Conservation (phyloP, 495 filamentous ascomycete genomes). For the Talaromyces adpressus region DNA sequence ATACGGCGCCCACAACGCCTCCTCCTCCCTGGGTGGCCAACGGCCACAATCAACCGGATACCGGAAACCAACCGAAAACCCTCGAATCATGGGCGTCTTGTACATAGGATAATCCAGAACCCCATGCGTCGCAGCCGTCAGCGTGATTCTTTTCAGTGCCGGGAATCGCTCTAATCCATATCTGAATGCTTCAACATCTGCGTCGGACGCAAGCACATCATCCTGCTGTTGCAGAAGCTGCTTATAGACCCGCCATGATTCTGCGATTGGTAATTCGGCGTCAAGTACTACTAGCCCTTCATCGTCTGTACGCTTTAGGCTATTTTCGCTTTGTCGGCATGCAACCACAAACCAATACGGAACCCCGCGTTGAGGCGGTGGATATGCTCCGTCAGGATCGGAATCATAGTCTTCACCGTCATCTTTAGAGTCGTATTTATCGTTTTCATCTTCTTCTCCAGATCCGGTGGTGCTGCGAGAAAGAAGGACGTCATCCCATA, state of each 20-base stretch:
- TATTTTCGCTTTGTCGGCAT: too few species aligned
- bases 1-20: neutral
- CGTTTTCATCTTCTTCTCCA: too few species aligned
- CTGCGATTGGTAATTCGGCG: neutral
- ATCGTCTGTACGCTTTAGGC: too few species aligned
- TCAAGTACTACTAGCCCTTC: too few species aligned
- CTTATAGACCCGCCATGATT: conserved; percentile 16
- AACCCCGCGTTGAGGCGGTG: too few species aligned
- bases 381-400: neutral
- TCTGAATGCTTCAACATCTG: conserved; percentile 16
- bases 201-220: conserved; percentile 12
- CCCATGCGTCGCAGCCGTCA: conserved; percentile 25
- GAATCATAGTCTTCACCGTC: neutral
- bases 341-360: too few species aligned
- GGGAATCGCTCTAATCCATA: conserved; percentile 21
- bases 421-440: neutral
- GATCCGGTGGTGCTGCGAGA: neutral
- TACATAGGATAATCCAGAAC: conserved; percentile 21
- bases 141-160: conserved; percentile 15
- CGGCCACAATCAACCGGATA: conserved; percentile 16
- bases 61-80: conserved; percentile 22
- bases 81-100: conserved; percentile 26
- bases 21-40: too few species aligned
- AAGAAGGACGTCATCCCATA: conserved; percentile 23
- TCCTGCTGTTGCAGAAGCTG: conserved; percentile 16